Conservation (phyloP, 139 green algal genomes). For the Volvox reticuliferus region DNA sequence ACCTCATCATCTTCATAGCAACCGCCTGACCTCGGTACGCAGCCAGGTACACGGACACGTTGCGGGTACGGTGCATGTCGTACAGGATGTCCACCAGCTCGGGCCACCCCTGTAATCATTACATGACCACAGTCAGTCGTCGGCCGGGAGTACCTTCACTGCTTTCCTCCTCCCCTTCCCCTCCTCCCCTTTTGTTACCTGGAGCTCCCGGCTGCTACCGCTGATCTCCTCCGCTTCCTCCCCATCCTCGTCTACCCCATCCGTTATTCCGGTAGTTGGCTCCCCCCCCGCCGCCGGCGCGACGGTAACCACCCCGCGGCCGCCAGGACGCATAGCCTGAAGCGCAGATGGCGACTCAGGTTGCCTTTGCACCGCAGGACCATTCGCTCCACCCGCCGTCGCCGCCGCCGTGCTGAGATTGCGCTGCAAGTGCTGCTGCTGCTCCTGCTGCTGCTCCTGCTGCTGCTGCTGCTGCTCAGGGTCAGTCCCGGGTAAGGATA, state of each 20-base stretch:
- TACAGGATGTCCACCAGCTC: slow-evolving; percentile 60
- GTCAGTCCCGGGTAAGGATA: too few species aligned
- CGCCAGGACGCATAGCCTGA: too few species aligned
- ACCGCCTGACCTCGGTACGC: slow-evolving; percentile 32
- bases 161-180: background rate
- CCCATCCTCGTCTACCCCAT: background rate
- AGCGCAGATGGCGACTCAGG: too few species aligned
- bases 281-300: background rate
- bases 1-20: slow-evolving; percentile 44
- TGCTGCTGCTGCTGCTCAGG: background rate
- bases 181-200: background rate
- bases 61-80: slow-evolving; percentile 50
- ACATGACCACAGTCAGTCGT: background rate
- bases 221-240: slow-evolving; percentile 3
- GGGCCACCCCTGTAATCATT: slow-evolving; percentile 51
- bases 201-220: slow-evolving; percentile 43
- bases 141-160: background rate
- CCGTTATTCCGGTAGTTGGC: background rate
- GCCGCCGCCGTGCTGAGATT: too few species aligned
- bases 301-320: background rate
- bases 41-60: slow-evolving; percentile 52
- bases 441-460: background rate
- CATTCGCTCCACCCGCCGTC: too few species aligned
- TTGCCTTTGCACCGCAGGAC: too few species aligned
- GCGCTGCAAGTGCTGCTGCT: too few species aligned